Conservation (phyloP, 495 filamentous ascomycete genomes). For the Penicillium paxilli region DNA sequence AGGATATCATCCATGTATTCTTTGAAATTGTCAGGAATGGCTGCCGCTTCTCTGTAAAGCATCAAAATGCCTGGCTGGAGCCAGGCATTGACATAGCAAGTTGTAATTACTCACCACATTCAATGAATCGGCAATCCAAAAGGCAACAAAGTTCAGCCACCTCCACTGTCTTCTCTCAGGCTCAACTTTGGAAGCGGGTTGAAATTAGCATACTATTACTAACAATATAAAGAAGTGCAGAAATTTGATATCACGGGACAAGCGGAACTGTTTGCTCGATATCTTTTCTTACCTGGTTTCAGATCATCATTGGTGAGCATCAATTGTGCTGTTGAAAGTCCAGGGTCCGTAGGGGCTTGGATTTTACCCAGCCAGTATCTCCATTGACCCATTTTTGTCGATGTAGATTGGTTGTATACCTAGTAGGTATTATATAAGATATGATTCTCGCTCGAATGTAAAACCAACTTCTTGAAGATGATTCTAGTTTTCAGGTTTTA, state of each 20-base stretch:
- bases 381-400: conserved; percentile 18
- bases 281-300: conserved; percentile 62
- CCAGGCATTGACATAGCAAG: background rate
- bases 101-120: conserved; percentile 63
- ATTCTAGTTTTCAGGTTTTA: too few species aligned
- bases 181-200: conserved; percentile 64
- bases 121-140: conserved; percentile 89
- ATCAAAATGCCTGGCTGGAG: background rate
- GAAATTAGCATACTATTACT: too few species aligned
- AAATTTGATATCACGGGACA: too few species aligned
- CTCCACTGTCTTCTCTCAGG: conserved; percentile 80
- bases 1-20: conserved; percentile 95
- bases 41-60: background rate
- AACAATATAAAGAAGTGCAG: too few species aligned
- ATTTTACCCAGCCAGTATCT: conserved; percentile 47
- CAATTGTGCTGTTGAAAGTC: conserved; percentile 75
- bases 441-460: too few species aligned
- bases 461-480: too few species aligned
- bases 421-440: background rate
- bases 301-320: conserved; percentile 88
- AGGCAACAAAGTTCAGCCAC: conserved; percentile 83
- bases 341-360: conserved; percentile 71
- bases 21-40: conserved; percentile 8
- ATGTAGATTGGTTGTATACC: background rate
- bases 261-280: background rate